Evolutionary conservation across 2,329 filamentous ascomycete genomes (phyloP), one percentile per base, ranked within the genome.

Genomic region (Microcyclospora pomicola): DNA sequence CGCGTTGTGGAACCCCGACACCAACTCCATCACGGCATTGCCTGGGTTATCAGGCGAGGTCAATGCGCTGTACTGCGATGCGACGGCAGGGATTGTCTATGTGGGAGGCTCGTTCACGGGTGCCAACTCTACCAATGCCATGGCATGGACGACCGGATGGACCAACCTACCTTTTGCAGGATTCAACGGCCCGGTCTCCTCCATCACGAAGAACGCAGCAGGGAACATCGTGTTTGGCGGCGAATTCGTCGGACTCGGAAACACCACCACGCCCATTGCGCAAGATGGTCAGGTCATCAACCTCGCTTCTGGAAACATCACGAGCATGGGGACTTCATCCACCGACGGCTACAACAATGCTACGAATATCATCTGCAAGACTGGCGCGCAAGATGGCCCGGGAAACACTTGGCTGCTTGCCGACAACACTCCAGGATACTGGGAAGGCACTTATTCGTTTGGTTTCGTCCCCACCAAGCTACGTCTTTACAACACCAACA

Each of bases 151-250:
- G 9, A 65, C 75, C 24, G 76, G 73, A 35, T 95, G 83, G 80
- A 73, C 72, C 14, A 81, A 84, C 52, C 64, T 98, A 40, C 81
- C 88, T 2, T 98, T 98, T 64, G 77, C 78, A 31, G 92, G 92
- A 15, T 93, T 98, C 63, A 96, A 96, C 61, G 87, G 87, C 16
- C 84, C 84, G 2, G 86, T 98, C 36, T 75, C 75, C 44, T 82
- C 87, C 29, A 96, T 98, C 49, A 71, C 77, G 36, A 86, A 84
- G 62, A 75, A 79, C 14, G 69, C 78, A 1, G 81, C 84, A 49
- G 83, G 82, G 7, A 82, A 92, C 55, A 82, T 98, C 46, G 74
- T 96, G 39, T 98, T 95, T 55, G 92, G 85, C 34, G 91, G 91
- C 35, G 75, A 73, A 39, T 98, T 98, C 55, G 86, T 83, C 41